Percentiles rank a stretch among this genome's conserved stretches.
phyloP scores from a whole-genome alignment of 345 rosid genomes.

The Rhodomyrtus tomentosa region DNA sequence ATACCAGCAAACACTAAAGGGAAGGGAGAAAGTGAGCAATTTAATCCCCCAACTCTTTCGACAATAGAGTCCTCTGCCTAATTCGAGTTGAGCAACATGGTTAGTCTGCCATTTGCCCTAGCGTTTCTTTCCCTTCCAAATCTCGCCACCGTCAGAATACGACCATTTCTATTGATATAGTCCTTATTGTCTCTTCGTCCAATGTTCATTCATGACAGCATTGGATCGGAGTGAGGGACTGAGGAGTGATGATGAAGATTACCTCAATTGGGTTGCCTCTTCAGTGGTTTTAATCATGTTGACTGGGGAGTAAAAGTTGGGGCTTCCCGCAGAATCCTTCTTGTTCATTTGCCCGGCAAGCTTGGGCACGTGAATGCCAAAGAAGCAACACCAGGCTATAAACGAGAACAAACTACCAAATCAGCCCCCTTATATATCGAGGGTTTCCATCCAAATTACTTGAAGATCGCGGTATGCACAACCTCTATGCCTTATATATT shows the following conservation, averaged over 20 bases:
- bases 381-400: not conserved
- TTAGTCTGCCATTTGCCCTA: not conserved
- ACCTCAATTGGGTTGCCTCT: not conserved
- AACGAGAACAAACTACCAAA: not conserved
- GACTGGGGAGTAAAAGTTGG: not conserved
- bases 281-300: not conserved
- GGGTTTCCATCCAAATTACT: not conserved
- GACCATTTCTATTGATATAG: not conserved
- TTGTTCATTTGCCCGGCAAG: not conserved
- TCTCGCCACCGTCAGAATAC: not conserved
- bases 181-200: not conserved
- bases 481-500: not conserved
- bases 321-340: not conserved
- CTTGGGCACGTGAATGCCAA: not conserved
- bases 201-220: not conserved
- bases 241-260: not conserved
- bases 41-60: not conserved
- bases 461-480: not conserved
- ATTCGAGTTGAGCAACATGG: not conserved
- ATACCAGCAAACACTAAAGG: not conserved
- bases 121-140: not conserved
- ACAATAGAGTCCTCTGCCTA: not conserved
- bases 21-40: not conserved
- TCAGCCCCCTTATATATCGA: not conserved
- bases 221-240: not conserved